Percentiles rank a stretch among this genome's conserved stretches.
Evolutionary conservation across 768 basidiomycete species (phyloP).

Genomic region (Russula sp.): DNA sequence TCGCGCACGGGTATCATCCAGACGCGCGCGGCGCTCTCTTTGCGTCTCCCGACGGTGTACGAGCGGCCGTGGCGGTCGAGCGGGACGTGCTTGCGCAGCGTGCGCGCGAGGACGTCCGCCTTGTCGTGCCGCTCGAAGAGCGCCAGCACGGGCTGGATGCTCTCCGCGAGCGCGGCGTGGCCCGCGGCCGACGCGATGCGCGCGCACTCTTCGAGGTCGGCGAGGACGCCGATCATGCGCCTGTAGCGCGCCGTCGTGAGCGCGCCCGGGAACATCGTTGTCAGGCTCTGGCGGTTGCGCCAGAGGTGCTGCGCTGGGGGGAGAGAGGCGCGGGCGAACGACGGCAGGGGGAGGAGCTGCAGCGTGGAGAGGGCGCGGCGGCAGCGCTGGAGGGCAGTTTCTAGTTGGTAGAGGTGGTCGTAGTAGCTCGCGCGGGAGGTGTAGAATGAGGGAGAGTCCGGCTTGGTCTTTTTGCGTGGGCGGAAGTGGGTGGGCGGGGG

Average conservation of each 20-base stretch:
- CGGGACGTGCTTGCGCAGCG: constrained; percentile 48
- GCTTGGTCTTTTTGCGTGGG: constrained; percentile 31
- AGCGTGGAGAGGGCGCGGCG: constrained; percentile 54
- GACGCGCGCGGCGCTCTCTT: constrained; percentile 84
- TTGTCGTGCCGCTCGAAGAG: constrained; percentile 59
- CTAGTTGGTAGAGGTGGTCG: constrained; percentile 62
- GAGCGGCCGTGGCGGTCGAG: constrained; percentile 77
- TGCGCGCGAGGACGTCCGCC: constrained; percentile 44
- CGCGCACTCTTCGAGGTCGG: constrained; percentile 58
- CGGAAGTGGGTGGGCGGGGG: neutral
- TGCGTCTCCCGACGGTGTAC: constrained; percentile 82
- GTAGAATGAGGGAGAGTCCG: constrained; percentile 76
- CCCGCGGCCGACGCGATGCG: constrained; percentile 56
- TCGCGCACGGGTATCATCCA: constrained; percentile 77
- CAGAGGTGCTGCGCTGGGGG: constrained; percentile 59
- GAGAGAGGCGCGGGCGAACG: constrained; percentile 54
- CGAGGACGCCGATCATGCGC: constrained; percentile 52
- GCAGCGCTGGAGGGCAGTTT: constrained; percentile 53
- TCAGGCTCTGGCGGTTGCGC: constrained; percentile 60
- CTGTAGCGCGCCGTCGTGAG: constrained; percentile 71
- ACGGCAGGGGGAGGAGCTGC: constrained; percentile 75
- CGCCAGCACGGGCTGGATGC: constrained; percentile 47
- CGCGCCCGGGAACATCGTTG: constrained; percentile 45
- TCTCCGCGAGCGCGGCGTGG: constrained; percentile 46
- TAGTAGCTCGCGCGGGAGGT: constrained; percentile 72